phyloP scores from a whole-genome alignment of 345 rosid species.

The Pistacia vera region DNA sequence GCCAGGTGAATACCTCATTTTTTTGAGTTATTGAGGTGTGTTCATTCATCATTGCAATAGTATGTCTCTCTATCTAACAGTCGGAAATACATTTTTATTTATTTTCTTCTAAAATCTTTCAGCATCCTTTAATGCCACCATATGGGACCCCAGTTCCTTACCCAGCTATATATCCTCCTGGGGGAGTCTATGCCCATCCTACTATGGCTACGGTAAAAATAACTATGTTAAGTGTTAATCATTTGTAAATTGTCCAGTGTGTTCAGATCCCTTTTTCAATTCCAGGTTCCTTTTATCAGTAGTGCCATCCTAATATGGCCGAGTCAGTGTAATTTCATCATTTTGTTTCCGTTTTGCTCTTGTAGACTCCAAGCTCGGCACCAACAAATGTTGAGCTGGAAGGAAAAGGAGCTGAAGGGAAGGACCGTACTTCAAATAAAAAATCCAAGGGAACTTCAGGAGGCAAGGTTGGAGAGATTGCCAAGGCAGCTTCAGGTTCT shows the following conservation, averaged over 20 bases:
- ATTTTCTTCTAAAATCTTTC: constrained; percentile 27
- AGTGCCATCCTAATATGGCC: neutral
- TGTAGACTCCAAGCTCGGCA: constrained; percentile 57
- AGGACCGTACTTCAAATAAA: constrained; percentile 63
- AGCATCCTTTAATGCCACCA: constrained; percentile 91
- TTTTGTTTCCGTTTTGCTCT: constrained; percentile 5
- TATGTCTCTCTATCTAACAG: neutral
- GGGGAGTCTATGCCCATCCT: constrained; percentile 90
- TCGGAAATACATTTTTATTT: constrained; percentile 15
- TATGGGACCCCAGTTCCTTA: constrained; percentile 96
- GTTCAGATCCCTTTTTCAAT: neutral
- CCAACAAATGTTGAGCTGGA: constrained; percentile 50
- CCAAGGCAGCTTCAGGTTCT: constrained; percentile 73
- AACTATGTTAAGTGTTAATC: too few relatives aligned
- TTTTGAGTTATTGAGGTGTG: neutral
- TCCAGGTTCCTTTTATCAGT: neutral
- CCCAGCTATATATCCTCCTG: constrained; percentile 88
- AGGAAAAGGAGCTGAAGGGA: constrained; percentile 50
- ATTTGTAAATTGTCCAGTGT: neutral
- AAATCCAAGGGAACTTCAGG: constrained; percentile 63
- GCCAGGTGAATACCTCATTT: constrained; percentile 62
- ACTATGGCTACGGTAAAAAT: constrained; percentile 68
- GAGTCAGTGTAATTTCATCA: neutral
- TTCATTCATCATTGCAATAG: neutral
- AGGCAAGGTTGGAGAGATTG: constrained; percentile 64